Percentiles rank a stretch among this genome's conserved stretches.
Evolutionary conservation across 768 basidiomycete genomes (phyloP).

Genomic region (Bullera alba): DNA sequence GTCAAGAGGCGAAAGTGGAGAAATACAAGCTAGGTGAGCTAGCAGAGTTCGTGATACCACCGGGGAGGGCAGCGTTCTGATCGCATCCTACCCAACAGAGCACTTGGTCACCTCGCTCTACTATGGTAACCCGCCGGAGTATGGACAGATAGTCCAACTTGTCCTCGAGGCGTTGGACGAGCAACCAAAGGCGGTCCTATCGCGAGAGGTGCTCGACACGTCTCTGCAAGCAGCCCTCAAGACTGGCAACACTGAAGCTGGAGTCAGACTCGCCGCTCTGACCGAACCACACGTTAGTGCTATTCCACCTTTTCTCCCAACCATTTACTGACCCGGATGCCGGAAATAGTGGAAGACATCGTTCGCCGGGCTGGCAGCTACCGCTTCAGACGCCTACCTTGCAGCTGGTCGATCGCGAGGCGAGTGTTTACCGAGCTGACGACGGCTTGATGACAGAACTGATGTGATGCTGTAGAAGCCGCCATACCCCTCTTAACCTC

Average conservation of each 20-base stretch:
- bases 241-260: constrained; percentile 13
- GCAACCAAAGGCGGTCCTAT: constrained; percentile 13
- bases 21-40: constrained; percentile 21
- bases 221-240: constrained; percentile 11
- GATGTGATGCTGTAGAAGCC: not conserved
- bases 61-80: no score
- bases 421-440: no score
- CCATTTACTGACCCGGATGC: no score
- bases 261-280: constrained; percentile 11
- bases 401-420: constrained; percentile 11
- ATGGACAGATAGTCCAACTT: constrained; percentile 10
- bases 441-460: not conserved
- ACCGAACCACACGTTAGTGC: constrained; percentile 13
- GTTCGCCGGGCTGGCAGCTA: constrained; percentile 15
- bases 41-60: not conserved
- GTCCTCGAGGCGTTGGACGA: constrained; percentile 9
- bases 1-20: constrained; percentile 8
- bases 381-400: constrained; percentile 17
- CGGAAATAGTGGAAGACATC: constrained; percentile 29
- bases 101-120: constrained; percentile 24
- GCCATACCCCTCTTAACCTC: not conserved
- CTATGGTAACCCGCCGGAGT: constrained; percentile 12
- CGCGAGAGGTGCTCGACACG: constrained; percentile 24
- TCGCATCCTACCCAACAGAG: constrained; percentile 16
- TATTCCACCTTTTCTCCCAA: not conserved